These are phyloP conservation scores for Terana coerulea DNA, from an alignment of 768 basidiomycete species.

Conservation along the genomic window DNA sequence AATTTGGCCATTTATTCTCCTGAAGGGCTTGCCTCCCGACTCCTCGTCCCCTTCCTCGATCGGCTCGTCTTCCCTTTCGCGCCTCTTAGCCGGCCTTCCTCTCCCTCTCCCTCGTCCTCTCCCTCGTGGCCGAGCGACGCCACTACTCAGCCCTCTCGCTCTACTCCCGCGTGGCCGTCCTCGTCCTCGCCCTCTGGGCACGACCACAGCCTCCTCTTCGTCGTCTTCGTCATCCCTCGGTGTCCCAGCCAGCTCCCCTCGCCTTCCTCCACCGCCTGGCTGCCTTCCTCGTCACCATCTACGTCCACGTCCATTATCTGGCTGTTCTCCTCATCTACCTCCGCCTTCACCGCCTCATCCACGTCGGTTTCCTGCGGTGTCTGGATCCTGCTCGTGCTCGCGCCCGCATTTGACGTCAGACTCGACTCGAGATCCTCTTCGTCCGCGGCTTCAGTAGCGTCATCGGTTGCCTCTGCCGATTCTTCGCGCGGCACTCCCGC, in stretches of 20 bases:
- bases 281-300: conserved; percentile 9
- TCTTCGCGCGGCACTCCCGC: conserved; percentile 11
- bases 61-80: conserved; percentile 38
- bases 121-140: conserved; percentile 24
- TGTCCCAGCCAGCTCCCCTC: conserved; percentile 9
- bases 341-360: conserved; percentile 34
- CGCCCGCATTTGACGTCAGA: conserved; percentile 20
- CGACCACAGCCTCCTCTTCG: conserved; percentile 17
- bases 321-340: conserved; percentile 13
- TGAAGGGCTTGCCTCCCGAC: conserved; percentile 62
- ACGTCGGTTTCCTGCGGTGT: conserved; percentile 24
- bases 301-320: conserved; percentile 7
- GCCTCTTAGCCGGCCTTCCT: conserved; percentile 24
- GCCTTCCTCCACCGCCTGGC: conserved; percentile 10
- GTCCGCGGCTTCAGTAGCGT: conserved; percentile 31
- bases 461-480: conserved; percentile 25
- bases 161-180: conserved; percentile 24
- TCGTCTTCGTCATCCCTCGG: conserved; percentile 15
- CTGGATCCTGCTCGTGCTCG: conserved; percentile 11
- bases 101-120: conserved; percentile 27
- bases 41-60: conserved; percentile 27
- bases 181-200: conserved; percentile 21
- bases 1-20: conserved; percentile 67
- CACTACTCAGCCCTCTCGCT: conserved; percentile 9
- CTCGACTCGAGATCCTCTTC: conserved; percentile 27